Evolutionary conservation across 805 yeast species (phyloP).

Genomic region (Candida anglica): DNA sequence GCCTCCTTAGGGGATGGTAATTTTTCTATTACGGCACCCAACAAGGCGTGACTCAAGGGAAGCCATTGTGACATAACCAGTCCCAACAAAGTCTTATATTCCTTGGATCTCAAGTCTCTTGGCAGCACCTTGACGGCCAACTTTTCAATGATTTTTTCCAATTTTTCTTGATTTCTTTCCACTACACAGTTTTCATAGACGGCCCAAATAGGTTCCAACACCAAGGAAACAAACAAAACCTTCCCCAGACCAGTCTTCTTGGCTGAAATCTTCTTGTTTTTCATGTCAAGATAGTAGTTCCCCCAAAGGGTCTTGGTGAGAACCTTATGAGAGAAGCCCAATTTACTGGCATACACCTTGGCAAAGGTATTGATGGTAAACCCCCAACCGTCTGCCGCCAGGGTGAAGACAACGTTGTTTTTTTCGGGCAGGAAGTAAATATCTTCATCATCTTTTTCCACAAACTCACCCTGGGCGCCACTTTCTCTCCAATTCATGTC

Average conservation of each 20-base stretch:
- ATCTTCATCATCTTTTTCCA: slow-evolving; percentile 76
- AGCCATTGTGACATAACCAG: slow-evolving; percentile 88
- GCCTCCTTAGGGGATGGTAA: slow-evolving; percentile 81
- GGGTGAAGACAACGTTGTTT: slow-evolving; percentile 86
- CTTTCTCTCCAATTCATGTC: slow-evolving; percentile 74
- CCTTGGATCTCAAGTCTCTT: slow-evolving; percentile 77
- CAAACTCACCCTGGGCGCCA: slow-evolving; percentile 53
- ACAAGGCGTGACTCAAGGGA: slow-evolving; percentile 82
- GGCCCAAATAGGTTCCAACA: slow-evolving; percentile 89
- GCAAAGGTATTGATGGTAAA: slow-evolving; percentile 88
- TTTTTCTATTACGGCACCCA: slow-evolving; percentile 78
- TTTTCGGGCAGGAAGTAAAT: slow-evolving; percentile 83
- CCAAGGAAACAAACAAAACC: slow-evolving; percentile 83
- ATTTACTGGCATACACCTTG: slow-evolving; percentile 74
- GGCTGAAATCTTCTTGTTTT: slow-evolving; percentile 75
- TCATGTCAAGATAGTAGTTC: slow-evolving; percentile 84
- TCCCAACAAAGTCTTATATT: slow-evolving; percentile 57
- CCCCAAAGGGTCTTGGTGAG: slow-evolving; percentile 94
- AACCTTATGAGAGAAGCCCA: slow-evolving; percentile 78
- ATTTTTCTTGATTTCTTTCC: slow-evolving; percentile 63
- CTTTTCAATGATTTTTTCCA: slow-evolving; percentile 71
- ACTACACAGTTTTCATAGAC: slow-evolving; percentile 69
- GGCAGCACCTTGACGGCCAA: slow-evolving; percentile 66
- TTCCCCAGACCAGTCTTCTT: slow-evolving; percentile 50
- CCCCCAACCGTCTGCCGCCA: slow-evolving; percentile 98